These are phyloP conservation scores for Prunus davidiana DNA, from an alignment of 306 rosid genomes.

Conservation along the genomic window DNA sequence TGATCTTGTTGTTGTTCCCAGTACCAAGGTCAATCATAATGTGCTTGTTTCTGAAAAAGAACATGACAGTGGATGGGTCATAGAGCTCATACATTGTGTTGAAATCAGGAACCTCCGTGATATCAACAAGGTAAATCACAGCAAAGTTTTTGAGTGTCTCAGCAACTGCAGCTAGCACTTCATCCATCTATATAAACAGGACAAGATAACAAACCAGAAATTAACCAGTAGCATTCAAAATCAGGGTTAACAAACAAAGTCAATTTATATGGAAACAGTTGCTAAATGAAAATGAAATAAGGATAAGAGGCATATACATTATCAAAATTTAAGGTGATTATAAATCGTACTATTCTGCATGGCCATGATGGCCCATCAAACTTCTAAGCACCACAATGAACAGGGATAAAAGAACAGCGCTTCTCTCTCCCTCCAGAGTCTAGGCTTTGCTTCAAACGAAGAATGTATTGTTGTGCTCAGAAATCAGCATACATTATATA, in stretches of 20 bases:
- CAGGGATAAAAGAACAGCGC: too few relatives aligned
- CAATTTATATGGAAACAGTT: not conserved
- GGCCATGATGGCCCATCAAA: too few relatives aligned
- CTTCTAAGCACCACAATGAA: too few relatives aligned
- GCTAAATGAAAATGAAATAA: not conserved
- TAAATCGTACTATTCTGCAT: not conserved
- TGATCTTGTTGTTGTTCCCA: conserved; percentile 96
- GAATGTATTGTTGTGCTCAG: too few relatives aligned
- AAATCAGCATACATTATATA: too few relatives aligned
- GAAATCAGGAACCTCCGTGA: conserved; percentile 95
- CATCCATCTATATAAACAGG: conserved; percentile 60
- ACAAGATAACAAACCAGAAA: not conserved
- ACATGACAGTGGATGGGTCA: conserved; percentile 91
- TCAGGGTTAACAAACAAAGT: not conserved
- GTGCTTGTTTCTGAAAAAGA: conserved; percentile 95
- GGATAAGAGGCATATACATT: not conserved
- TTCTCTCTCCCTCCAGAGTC: too few relatives aligned
- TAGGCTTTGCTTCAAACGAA: too few relatives aligned
- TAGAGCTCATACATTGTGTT: conserved; percentile 94
- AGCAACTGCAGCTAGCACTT: conserved; percentile 84
- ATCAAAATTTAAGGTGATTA: not conserved
- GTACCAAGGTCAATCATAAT: conserved; percentile 98
- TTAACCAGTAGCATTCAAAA: not conserved
- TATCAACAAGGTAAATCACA: conserved; percentile 90
- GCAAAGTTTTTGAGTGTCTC: conserved; percentile 88